Evolutionary conservation across 2,329 filamentous ascomycete genomes (phyloP).

Genomic region (Thelonectria blattea): DNA sequence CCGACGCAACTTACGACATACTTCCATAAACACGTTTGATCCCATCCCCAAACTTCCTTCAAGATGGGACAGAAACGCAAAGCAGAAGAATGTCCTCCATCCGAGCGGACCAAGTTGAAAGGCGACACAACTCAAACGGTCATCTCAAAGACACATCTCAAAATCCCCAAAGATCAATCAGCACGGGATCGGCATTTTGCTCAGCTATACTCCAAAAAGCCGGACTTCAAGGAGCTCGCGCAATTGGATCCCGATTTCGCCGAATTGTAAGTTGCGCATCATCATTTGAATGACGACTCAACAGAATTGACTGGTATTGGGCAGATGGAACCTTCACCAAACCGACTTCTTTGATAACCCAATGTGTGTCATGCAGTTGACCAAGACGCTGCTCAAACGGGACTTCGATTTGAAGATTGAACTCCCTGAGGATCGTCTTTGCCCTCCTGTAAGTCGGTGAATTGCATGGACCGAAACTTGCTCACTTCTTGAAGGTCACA

Average conservation of each 20-base stretch:
- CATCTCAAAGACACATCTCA: not conserved
- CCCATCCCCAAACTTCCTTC: not conserved
- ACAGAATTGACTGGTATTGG: not conserved
- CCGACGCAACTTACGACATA: too few species aligned
- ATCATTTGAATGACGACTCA: not conserved
- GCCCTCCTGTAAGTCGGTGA: conserved; percentile 71
- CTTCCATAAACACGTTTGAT: too few species aligned
- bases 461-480: not conserved
- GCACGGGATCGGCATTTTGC: conserved; percentile 43
- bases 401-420: conserved; percentile 77
- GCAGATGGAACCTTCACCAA: conserved; percentile 34
- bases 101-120: not conserved
- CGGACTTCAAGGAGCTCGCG: conserved; percentile 53
- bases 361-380: conserved; percentile 77
- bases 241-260: conserved; percentile 50
- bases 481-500: conserved; percentile 50
- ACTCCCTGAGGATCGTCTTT: conserved; percentile 79
- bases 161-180: conserved; percentile 7
- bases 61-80: conserved; percentile 34
- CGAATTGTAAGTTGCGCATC: conserved; percentile 42
- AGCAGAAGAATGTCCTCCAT: not conserved
- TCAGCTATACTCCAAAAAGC: conserved; percentile 48
- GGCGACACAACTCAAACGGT: not conserved
- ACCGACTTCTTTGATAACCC: conserved; percentile 75
- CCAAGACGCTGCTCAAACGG: conserved; percentile 74